A percentile compares a stretch with the other conserved stretches of the same genome.
Conservation (phyloP, 257 asterid genomes). For the Linaria vulgaris region DNA sequence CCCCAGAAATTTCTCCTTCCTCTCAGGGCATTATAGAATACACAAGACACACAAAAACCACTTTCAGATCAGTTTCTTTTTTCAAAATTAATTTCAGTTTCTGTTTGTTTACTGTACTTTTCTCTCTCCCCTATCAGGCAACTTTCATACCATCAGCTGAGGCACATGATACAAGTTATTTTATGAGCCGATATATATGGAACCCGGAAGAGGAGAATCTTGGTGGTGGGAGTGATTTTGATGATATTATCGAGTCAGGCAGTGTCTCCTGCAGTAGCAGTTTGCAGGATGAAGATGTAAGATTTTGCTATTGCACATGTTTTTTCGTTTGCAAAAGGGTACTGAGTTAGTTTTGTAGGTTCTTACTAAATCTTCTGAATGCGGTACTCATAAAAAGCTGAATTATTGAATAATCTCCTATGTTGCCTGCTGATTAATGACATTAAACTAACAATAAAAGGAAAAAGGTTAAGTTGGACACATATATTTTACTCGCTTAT, state of each 20-base stretch:
- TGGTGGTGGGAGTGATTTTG: conserved; percentile 75
- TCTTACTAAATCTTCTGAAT: not conserved
- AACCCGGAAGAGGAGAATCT: conserved; percentile 79
- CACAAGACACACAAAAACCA: not conserved
- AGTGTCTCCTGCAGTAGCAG: conserved; percentile 80
- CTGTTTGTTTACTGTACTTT: conserved; percentile 9
- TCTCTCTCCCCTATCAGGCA: conserved; percentile 58
- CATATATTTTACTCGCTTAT: conserved; percentile 12
- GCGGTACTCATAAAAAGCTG: not conserved
- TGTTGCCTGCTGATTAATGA: too few relatives aligned
- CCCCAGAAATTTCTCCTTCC: conserved; percentile 4
- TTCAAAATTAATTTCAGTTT: not conserved
- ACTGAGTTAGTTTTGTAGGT: not conserved
- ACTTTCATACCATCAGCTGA: conserved; percentile 86
- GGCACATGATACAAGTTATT: conserved; percentile 88
- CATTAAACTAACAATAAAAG: too few relatives aligned
- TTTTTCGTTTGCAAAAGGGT: conserved; percentile 9
- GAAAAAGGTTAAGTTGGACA: too few relatives aligned
- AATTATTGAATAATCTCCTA: too few relatives aligned
- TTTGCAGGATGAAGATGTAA: conserved; percentile 82
- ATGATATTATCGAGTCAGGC: conserved; percentile 64
- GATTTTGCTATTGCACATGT: conserved; percentile 16
- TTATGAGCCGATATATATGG: conserved; percentile 97
- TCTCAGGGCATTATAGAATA: not conserved
- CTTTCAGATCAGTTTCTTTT: not conserved